Evolutionary conservation across 805 yeast species (phyloP).

Genomic region (Naumovozyma castellii): DNA sequence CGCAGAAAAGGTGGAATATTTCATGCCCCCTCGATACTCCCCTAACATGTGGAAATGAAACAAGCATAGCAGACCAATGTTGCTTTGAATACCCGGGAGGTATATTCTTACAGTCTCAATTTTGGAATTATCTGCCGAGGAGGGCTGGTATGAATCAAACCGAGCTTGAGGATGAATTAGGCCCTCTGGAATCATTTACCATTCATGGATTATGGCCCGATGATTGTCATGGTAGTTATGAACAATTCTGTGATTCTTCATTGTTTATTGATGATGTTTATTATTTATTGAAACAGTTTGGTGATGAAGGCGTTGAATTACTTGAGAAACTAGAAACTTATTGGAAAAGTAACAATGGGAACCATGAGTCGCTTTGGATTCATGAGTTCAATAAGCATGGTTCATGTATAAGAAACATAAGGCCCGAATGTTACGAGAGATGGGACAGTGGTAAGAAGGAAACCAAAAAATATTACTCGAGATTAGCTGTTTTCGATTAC

Average conservation of each 20-base stretch:
- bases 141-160: conserved; percentile 13
- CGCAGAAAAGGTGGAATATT: neutral
- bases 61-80: conserved; percentile 52
- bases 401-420: conserved; percentile 77
- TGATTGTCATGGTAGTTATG: conserved; percentile 72
- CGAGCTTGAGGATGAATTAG: conserved; percentile 33
- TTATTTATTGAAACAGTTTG: conserved; percentile 32
- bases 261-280: conserved; percentile 46
- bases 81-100: conserved; percentile 89
- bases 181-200: conserved; percentile 64
- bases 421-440: conserved; percentile 55
- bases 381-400: conserved; percentile 95
- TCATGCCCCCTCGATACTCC: conserved; percentile 52
- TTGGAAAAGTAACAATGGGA: conserved; percentile 71
- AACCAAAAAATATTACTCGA: conserved; percentile 4
- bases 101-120: conserved; percentile 72
- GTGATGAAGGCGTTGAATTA: conserved; percentile 37
- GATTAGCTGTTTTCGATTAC: conserved; percentile 54
- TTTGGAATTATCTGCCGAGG: conserved; percentile 81
- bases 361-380: conserved; percentile 67
- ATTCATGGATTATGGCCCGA: conserved; percentile 88
- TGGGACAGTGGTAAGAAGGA: conserved; percentile 14
- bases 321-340: conserved; percentile 44
- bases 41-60: conserved; percentile 47
- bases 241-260: conserved; percentile 63